A percentile compares a stretch with the other conserved stretches of the same genome.
These are phyloP conservation scores for Curvularia spicifera DNA, from an alignment of 2,329 filamentous ascomycete species.

Conservation along the genomic window DNA sequence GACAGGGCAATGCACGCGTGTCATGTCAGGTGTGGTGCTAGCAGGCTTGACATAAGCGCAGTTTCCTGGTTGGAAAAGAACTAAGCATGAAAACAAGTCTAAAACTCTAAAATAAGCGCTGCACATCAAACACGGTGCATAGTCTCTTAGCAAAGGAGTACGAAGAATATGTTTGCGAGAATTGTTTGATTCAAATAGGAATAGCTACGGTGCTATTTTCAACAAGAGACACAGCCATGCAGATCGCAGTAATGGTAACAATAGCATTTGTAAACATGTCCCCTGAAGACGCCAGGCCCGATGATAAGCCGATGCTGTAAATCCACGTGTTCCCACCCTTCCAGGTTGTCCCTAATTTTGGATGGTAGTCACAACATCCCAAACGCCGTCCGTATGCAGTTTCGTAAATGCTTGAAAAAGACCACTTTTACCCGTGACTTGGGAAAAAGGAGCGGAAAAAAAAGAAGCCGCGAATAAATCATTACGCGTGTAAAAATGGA, in stretches of 20 bases:
- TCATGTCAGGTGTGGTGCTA: conserved; percentile 16
- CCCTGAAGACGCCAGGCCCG: conserved; percentile 10
- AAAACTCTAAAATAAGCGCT: conserved; percentile 18
- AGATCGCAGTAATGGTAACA: not conserved
- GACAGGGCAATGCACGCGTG: not conserved
- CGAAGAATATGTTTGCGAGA: not conserved
- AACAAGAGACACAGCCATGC: not conserved
- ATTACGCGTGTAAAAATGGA: conserved; percentile 3
- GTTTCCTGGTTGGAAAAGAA: conserved; percentile 1
- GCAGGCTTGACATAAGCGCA: conserved; percentile 15
- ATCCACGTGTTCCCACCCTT: conserved; percentile 1
- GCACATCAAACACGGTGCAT: not conserved
- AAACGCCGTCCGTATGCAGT: conserved; percentile 41
- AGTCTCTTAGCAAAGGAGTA: not conserved
- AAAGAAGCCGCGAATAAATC: conserved; percentile 3
- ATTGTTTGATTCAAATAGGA: not conserved
- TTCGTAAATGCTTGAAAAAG: conserved; percentile 30
- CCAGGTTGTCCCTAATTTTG: conserved; percentile 2
- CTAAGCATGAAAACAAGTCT: conserved; percentile 29
- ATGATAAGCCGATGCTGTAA: conserved; percentile 9
- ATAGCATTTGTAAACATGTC: conserved; percentile 3
- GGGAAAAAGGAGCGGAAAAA: conserved; percentile 4
- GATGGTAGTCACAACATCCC: not conserved
- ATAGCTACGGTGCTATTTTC: not conserved
- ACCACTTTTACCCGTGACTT: conserved; percentile 3